phyloP scores from a whole-genome alignment of 2,329 filamentous ascomycete genomes.

The Mycocentrospora acerina region DNA sequence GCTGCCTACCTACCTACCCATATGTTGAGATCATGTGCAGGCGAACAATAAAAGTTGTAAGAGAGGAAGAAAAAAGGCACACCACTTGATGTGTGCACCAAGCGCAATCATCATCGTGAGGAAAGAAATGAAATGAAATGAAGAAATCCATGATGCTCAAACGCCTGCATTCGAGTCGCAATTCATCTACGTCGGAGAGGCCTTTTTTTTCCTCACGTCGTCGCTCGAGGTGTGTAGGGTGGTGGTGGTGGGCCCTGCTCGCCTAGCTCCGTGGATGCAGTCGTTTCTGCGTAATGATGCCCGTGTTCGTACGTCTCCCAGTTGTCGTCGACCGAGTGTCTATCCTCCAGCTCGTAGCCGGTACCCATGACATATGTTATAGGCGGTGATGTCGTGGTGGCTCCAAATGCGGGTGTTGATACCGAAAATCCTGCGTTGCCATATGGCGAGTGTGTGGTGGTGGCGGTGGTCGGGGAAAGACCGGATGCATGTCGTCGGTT shows the following conservation, averaged over 20 bases:
- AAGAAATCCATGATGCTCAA: too few relatives aligned
- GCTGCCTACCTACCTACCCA: too few relatives aligned
- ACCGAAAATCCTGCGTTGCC: constrained; percentile 29
- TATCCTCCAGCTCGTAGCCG: constrained; percentile 1
- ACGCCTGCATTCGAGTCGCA: too few relatives aligned
- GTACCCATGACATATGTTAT: constrained; percentile 16
- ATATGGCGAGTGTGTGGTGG: constrained; percentile 24
- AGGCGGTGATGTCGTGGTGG: constrained; percentile 21
- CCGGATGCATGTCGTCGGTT: constrained; percentile 11
- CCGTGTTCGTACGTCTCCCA: constrained; percentile 28
- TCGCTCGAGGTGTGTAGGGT: constrained; percentile 11
- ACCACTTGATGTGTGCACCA: too few relatives aligned
- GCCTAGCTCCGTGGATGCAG: constrained; percentile 23
- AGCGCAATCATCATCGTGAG: too few relatives aligned
- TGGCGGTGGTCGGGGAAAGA: constrained; percentile 18
- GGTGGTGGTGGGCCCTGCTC: constrained; percentile 25
- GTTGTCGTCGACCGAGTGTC: constrained; percentile 27
- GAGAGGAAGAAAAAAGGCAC: too few relatives aligned
- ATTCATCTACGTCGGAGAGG: too few relatives aligned
- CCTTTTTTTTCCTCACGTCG: too few relatives aligned
- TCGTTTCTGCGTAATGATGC: constrained; percentile 16
- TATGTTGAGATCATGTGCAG: too few relatives aligned
- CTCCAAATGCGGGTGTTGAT: constrained; percentile 30
- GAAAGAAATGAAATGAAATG: too few relatives aligned
- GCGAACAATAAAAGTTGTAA: too few relatives aligned